Conservation (phyloP, 306 rosid genomes). For the Astragalus glycyphyllos region DNA sequence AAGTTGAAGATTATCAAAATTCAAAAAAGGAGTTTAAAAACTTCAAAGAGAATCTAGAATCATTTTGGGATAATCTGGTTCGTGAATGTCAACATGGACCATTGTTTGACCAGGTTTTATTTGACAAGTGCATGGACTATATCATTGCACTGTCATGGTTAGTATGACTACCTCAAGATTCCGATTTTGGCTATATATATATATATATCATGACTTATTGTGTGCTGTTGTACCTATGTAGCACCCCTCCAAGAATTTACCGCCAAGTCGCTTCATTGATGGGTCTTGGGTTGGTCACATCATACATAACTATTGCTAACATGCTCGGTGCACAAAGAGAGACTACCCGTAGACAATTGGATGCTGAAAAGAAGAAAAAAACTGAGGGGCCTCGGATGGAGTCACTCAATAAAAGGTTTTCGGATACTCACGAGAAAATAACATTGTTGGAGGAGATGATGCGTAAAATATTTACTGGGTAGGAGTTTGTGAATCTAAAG, state of each 20-base stretch:
- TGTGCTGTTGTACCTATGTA: constrained; percentile 47
- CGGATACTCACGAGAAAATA: constrained; percentile 82
- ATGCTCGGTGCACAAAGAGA: constrained; percentile 90
- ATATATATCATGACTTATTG: constrained; percentile 42
- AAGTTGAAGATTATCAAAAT: constrained; percentile 87
- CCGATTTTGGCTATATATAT: constrained; percentile 19
- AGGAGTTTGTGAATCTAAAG: constrained; percentile 49
- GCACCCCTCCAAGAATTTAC: constrained; percentile 98
- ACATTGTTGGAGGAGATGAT: constrained; percentile 93
- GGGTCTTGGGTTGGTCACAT: constrained; percentile 95
- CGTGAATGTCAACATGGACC: constrained; percentile 94
- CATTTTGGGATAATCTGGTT: constrained; percentile 86
- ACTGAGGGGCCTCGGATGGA: constrained; percentile 92
- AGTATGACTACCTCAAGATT: constrained; percentile 48
- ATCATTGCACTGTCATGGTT: constrained; percentile 95
- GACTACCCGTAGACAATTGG: constrained; percentile 95
- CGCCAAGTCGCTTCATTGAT: constrained; percentile 91
- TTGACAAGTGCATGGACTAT: constrained; percentile 99
- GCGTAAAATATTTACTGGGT: constrained; percentile 98
- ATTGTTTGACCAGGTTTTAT: constrained; percentile 82
- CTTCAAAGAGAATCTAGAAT: constrained; percentile 90
- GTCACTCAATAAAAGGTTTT: constrained; percentile 84
- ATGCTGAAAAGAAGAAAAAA: constrained; percentile 94
- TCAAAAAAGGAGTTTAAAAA: constrained; percentile 86
- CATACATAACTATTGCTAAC: constrained; percentile 83